Conservation (phyloP, 2,329 filamentous ascomycete species). For the Aphanoascus verrucosus region DNA sequence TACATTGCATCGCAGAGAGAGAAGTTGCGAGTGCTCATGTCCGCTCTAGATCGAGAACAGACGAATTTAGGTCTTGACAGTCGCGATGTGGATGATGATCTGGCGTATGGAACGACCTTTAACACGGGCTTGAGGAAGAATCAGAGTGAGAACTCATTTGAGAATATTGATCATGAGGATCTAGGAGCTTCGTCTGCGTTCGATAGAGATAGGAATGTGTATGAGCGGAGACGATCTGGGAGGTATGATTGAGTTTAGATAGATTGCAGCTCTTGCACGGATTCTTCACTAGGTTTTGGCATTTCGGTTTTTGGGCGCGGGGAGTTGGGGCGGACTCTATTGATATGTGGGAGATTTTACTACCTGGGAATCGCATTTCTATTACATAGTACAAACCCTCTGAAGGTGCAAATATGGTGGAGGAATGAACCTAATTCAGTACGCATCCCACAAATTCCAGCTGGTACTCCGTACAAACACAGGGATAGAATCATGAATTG, state of each 20-base stretch:
- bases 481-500: no score
- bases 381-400: no score
- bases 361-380: not conserved
- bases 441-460: no score
- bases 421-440: no score
- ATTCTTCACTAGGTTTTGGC: not conserved
- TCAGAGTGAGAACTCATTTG: slow-evolving; percentile 78
- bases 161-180: slow-evolving; percentile 71
- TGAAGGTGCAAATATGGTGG: no score
- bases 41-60: slow-evolving; percentile 70
- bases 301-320: not conserved
- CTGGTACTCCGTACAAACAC: no score
- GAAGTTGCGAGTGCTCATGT: slow-evolving; percentile 60
- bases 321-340: not conserved
- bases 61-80: slow-evolving; percentile 41
- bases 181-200: slow-evolving; percentile 16
- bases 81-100: slow-evolving; percentile 24
- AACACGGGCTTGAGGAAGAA: slow-evolving; percentile 55
- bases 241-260: not conserved
- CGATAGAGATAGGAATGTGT: slow-evolving; percentile 7
- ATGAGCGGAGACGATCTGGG: slow-evolving; percentile 7
- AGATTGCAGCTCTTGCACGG: not conserved
- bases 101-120: slow-evolving; percentile 31
- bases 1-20: slow-evolving; percentile 75
- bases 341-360: not conserved